Base-by-base conservation (phyloP, 2,329 filamentous ascomycete species). In the Simplicillium aogashimaense region DNA sequence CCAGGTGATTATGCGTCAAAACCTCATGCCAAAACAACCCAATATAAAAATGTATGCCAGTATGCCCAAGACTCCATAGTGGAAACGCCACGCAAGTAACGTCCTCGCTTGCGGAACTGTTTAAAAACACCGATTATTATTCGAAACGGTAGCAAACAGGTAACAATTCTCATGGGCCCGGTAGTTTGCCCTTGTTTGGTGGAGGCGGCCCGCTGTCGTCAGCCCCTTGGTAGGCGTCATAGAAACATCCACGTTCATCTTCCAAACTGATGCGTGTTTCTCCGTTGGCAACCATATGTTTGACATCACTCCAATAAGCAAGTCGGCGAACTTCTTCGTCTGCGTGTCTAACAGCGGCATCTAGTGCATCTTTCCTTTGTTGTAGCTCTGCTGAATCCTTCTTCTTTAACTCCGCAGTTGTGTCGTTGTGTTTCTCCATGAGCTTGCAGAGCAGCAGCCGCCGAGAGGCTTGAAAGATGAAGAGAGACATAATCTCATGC, bases 391-490 rank as follows among this genome's bases (percentile, higher is more conserved):
- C 29, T 4, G 36, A 31, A n/a, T 35, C 29, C 8, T 42, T 20
- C 11, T 3, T 35, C 12, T 39, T 34, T 13, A 34, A 33, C 7
- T 37, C 43, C 28, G n/a, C 14, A 5, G 29, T 20, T 7, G 37
- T 37, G 28, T 42, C 40, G n/a, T 45, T 40, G 35, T 35, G 38
- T 29, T 45, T 42, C n/a, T 28, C 34, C 12, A 42, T 29, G 4
- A 42, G 28, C 17, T 42, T 30, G 17, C 43, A 45, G 13, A 42
- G 29, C 1, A 45, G 70, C 42, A 88, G 77, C 45, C 82, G 78
- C 17, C 89, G 76, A 3, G 89, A 95, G 14, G 82, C 81, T 58
- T 97, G 90, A 56, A 95, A 98, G 15, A 98, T 71, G 53, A 97
- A 86, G 43, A 84, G 70, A 1, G 78, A 70, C 87, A 95, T 89